Base-by-base conservation (phyloP, 2,329 filamentous ascomycete species). In the Nemania diffusa region DNA sequence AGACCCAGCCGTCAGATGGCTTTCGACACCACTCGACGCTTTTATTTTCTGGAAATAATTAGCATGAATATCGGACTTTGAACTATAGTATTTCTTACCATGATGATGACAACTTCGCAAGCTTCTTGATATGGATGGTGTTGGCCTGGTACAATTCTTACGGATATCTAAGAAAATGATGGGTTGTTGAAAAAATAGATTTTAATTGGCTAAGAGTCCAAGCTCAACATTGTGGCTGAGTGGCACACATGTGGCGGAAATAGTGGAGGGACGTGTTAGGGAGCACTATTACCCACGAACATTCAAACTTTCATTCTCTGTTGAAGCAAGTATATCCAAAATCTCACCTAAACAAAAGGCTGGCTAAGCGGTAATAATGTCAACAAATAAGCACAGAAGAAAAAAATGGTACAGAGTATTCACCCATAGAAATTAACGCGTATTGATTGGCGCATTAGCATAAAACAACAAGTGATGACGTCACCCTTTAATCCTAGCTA, bases 1-100 rank as follows among this genome's bases (percentile, higher is more conserved):
- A 11, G 68, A 65, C 42, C 62, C 65, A 48, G 67, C 62, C 92
- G 92, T 72, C 90, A 87, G 67, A 34, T 68, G 48, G 65, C 62
- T 65, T 53, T 70, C 62, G 6, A 68, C 65, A 32, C 65, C 62
- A 20, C 65, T 55, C 15, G 57, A 63, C 34, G 62, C 59, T 34
- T 70, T 70, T 55, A 70, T 70, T 66, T 70, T 70, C 68, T 70
- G 24, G 1, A 37, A 61, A 11, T 17, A 51, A 26, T 69, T 53
- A 70, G 65, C 17, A 63, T 34, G 1, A 6, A 2, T 40, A 7
- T 24, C 13, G 1, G 7, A 5, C n/a, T 26, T 4, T 9, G 13
- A 26, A 13, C 20, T 27, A 9, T 0, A 13, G 17, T 24, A 37
- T n/a, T 26, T 2, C 65, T 70, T 26, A 68, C 68, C 68, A 70